Evolutionary conservation across 1,139 yeast genomes (phyloP).

Genomic region (Pichia sorboxylosa): DNA sequence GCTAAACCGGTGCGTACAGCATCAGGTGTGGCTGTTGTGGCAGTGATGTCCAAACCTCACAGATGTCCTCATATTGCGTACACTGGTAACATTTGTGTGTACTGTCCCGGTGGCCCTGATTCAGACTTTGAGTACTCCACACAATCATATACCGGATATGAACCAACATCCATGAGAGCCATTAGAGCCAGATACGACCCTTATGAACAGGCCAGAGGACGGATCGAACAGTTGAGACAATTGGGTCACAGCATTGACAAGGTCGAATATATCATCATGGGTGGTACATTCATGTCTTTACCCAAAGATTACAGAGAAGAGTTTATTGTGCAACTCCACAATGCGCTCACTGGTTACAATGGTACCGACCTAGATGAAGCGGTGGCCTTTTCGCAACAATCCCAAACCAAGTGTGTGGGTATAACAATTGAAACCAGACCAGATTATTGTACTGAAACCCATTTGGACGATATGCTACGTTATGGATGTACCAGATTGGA

Average conservation of each 20-base stretch:
- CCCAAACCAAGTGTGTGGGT: slow-evolving; percentile 95
- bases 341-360: slow-evolving; percentile 88
- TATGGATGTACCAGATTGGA: slow-evolving; percentile 97
- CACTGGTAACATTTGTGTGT: slow-evolving; percentile 96
- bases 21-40: slow-evolving; percentile 95
- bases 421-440: slow-evolving; percentile 98
- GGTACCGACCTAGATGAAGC: slow-evolving; percentile 88
- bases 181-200: slow-evolving; percentile 97
- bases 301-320: slow-evolving; percentile 82
- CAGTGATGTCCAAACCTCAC: slow-evolving; percentile 98
- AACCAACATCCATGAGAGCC: slow-evolving; percentile 98
- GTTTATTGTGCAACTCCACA: slow-evolving; percentile 82
- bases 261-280: slow-evolving; percentile 96
- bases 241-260: slow-evolving; percentile 94
- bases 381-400: slow-evolving; percentile 80
- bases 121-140: slow-evolving; percentile 96
- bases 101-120: slow-evolving; percentile 99
- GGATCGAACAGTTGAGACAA: slow-evolving; percentile 90
- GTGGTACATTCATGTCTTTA: slow-evolving; percentile 96
- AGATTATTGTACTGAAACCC: slow-evolving; percentile 95
- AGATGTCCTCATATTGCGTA: slow-evolving; percentile 99
- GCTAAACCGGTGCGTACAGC: slow-evolving; percentile 99
- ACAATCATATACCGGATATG: slow-evolving; percentile 96
- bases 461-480: slow-evolving; percentile 85
- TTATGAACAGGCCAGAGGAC: slow-evolving; percentile 95